Evolutionary conservation across 139 green algal species (phyloP).

Genomic region (Micromonas pusilla): DNA sequence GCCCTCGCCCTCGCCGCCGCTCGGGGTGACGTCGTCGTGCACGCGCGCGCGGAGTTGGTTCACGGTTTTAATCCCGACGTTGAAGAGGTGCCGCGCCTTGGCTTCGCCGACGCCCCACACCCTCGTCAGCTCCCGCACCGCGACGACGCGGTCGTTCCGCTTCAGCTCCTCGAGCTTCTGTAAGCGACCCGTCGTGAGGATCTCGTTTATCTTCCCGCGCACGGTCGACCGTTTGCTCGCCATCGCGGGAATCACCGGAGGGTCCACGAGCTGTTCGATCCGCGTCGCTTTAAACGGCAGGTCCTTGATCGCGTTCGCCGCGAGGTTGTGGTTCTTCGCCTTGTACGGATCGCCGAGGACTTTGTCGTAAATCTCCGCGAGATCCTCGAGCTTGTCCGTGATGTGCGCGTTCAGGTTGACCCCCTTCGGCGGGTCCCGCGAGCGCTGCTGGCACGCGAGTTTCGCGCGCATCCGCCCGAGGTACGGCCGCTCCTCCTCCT

Average conservation of each 20-base stretch:
- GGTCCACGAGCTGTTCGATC: background rate
- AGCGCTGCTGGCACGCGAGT: conserved; percentile 12
- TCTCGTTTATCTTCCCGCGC: background rate
- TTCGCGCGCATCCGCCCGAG: background rate
- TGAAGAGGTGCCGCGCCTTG: conserved; percentile 1
- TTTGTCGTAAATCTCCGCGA: conserved; percentile 13
- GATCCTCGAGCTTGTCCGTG: background rate
- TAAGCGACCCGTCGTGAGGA: conserved; percentile 8
- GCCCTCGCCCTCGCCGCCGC: no score
- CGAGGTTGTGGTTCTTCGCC: background rate
- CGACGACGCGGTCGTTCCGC: background rate
- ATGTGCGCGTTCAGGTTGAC: conserved; percentile 5
- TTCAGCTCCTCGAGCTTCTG: background rate
- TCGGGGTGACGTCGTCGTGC: background rate
- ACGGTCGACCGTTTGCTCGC: background rate
- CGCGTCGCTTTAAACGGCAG: background rate
- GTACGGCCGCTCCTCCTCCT: background rate
- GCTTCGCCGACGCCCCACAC: conserved; percentile 15
- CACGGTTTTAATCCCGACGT: background rate
- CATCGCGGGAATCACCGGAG: background rate
- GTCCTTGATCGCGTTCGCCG: background rate
- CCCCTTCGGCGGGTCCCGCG: background rate
- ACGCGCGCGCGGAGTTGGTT: conserved; percentile 5
- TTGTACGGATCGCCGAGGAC: background rate
- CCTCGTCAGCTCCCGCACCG: conserved; percentile 6